A percentile compares a stretch with the other conserved stretches of the same genome.
Conservation (phyloP, 1,284 basidiomycete genomes). For the Phellinidium pouzarii region DNA sequence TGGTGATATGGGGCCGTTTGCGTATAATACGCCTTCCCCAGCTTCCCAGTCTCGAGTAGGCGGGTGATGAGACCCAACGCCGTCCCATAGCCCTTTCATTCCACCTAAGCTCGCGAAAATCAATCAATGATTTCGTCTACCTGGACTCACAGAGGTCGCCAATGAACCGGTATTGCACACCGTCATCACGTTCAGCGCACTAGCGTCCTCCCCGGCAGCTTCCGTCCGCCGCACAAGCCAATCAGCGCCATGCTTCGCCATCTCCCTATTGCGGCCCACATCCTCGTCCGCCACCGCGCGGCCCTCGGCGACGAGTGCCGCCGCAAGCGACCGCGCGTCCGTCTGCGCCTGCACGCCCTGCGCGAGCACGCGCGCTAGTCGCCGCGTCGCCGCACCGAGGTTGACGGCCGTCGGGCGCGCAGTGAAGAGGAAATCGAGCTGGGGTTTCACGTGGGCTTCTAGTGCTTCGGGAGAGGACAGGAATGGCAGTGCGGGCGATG, state of each 20-base stretch:
- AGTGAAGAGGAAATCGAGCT: slow-evolving; percentile 69
- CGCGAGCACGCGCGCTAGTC: slow-evolving; percentile 36
- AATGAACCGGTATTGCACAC: slow-evolving; percentile 95
- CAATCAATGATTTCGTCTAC: not conserved
- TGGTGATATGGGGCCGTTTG: slow-evolving; percentile 94
- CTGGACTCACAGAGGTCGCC: slow-evolving; percentile 72
- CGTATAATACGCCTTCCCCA: slow-evolving; percentile 81
- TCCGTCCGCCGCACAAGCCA: slow-evolving; percentile 67
- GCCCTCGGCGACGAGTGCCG: slow-evolving; percentile 57
- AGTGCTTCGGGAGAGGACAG: slow-evolving; percentile 44
- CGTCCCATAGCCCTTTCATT: slow-evolving; percentile 79
- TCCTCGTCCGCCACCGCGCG: slow-evolving; percentile 75
- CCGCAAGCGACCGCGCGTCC: slow-evolving; percentile 39
- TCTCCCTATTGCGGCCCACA: slow-evolving; percentile 73
- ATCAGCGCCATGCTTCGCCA: slow-evolving; percentile 77
- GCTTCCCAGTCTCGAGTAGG: slow-evolving; percentile 68
- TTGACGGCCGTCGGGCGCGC: slow-evolving; percentile 94
- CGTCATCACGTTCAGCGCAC: slow-evolving; percentile 72
- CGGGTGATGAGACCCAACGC: slow-evolving; percentile 90
- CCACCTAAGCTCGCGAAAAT: slow-evolving; percentile 12
- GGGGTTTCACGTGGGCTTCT: slow-evolving; percentile 43
- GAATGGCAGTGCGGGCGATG: slow-evolving; percentile 40
- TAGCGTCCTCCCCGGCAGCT: slow-evolving; percentile 39
- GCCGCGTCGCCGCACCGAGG: slow-evolving; percentile 74
- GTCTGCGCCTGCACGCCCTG: slow-evolving; percentile 1